phyloP scores from a whole-genome alignment of 2,329 filamentous ascomycete species.

The Epichloe gansuensis region DNA sequence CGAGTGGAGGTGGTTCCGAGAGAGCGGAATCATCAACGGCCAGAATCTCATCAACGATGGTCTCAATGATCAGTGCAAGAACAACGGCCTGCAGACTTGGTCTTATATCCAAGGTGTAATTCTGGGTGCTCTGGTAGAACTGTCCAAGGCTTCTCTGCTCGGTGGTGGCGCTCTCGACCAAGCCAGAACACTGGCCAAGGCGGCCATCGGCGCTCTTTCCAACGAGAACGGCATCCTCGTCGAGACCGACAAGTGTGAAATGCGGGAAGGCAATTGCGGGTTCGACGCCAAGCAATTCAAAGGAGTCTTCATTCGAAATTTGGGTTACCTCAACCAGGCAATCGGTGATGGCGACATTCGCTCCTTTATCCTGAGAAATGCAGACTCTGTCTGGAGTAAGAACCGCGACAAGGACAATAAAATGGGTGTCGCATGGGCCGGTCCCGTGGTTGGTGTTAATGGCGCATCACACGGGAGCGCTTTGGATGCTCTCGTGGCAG shows the following conservation, averaged over 20 bases:
- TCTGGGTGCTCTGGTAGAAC: conserved; percentile 41
- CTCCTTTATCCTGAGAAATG: conserved; percentile 46
- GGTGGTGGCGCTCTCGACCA: conserved; percentile 27
- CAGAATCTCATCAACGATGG: conserved; percentile 42
- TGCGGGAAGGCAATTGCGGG: conserved; percentile 24
- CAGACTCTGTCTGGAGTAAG: conserved; percentile 52
- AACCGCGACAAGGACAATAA: conserved; percentile 37
- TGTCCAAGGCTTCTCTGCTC: conserved; percentile 28
- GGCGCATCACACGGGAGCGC: conserved; percentile 53
- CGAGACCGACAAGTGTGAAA: conserved; percentile 24
- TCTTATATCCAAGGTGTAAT: conserved; percentile 48
- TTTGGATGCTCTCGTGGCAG: conserved; percentile 55
- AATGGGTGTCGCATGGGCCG: conserved; percentile 54
- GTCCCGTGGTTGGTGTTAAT: conserved; percentile 38
- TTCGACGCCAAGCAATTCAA: conserved; percentile 55
- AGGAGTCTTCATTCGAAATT: conserved; percentile 55
- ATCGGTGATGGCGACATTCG: conserved; percentile 37
- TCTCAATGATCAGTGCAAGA: conserved; percentile 33
- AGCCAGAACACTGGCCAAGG: conserved; percentile 38
- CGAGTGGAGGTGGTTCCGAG: conserved; percentile 40
- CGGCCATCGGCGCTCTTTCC: conserved; percentile 34
- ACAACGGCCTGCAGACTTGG: conserved; percentile 40
- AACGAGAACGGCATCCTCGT: conserved; percentile 34
- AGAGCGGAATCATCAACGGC: conserved; percentile 38
- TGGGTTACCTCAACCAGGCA: conserved; percentile 42